Base-by-base conservation (phyloP, 768 basidiomycete genomes). In the Terana coerulea region DNA sequence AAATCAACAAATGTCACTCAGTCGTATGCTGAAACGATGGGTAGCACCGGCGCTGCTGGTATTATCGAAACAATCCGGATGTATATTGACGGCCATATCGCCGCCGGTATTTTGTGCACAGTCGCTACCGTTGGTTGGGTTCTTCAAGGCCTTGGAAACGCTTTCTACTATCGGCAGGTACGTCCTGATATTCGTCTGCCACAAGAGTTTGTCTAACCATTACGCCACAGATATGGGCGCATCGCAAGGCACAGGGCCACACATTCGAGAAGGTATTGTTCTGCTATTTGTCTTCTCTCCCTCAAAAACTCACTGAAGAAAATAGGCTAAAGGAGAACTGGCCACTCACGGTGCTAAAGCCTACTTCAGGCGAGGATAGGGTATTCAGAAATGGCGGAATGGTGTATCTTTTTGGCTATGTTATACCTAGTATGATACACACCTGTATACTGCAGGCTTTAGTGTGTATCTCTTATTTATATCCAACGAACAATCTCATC, bases 21-120 rank as follows among this genome's bases (percentile, higher is more conserved):
- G 67, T 70, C 71, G 69, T 68, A 47, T 29, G 41, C 50, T 49
- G 33, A 51, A 60, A 37, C 14, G 25, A 10, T 25, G 17, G 17
- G 28, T 51, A 91, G 90, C 55, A 95, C 95, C 39, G 97, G 97
- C 30, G 91, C 93, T 40, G 95, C 93, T 24, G 95, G 97, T 14
- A 76, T 99, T 46, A 94, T 98, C 63, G 91, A 94, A 69, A 95
- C 87, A 40, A 90, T 98, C 58, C 76, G 83, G 53, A 81, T 88
- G 75, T 95, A 84, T 65, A 75, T 78, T 2, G 71, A 75, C 39
- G 81, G 83, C 40, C 77, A 82, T 47, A 83, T 90, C 73, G 84
- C 80, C 28, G 87, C 94, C 17, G 97, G 83, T 49, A 75, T 95
- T 49, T 76, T 98, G 48, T 84, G 91, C 41, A 74, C 83, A 14